A percentile compares a stretch with the other conserved stretches of the same genome.
These are phyloP conservation scores for Botrytis elliptica DNA, from an alignment of 2,329 filamentous ascomycete genomes.

Conservation along the genomic window DNA sequence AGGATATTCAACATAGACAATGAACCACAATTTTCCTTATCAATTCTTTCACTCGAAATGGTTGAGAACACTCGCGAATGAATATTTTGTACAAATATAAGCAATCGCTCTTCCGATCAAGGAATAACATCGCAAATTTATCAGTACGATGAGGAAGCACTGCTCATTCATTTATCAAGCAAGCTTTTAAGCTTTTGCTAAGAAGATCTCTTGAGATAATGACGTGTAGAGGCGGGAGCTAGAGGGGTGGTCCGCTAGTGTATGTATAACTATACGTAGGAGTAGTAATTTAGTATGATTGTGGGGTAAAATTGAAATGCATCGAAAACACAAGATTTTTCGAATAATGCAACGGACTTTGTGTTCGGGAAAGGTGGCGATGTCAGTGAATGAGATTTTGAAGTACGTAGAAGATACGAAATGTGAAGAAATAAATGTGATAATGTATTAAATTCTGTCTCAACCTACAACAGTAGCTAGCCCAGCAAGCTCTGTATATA, in stretches of 20 bases:
- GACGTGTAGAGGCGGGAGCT: not conserved
- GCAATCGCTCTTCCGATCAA: not conserved
- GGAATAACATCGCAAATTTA: not conserved
- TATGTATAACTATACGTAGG: not conserved
- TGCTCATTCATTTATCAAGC: too few species aligned
- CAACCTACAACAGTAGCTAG: not conserved
- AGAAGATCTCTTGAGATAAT: not conserved
- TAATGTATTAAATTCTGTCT: not conserved
- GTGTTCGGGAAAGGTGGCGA: not conserved
- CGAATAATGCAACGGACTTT: not conserved
- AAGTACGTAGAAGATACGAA: not conserved
- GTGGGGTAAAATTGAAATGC: not conserved
- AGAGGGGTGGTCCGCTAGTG: not conserved
- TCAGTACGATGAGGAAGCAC: not conserved
- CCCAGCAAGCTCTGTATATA: constrained; percentile 6
- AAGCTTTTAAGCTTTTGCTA: not conserved
- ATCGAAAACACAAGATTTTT: not conserved
- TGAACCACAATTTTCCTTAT: not conserved
- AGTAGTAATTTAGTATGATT: not conserved
- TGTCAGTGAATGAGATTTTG: not conserved
- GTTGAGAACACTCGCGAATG: not conserved
- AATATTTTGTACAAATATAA: not conserved
- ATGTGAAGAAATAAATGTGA: not conserved
- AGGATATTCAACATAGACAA: not conserved
- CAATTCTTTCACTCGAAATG: not conserved